Base-by-base conservation (phyloP, 441 rosid species). In the Codiaeum variegatum region DNA sequence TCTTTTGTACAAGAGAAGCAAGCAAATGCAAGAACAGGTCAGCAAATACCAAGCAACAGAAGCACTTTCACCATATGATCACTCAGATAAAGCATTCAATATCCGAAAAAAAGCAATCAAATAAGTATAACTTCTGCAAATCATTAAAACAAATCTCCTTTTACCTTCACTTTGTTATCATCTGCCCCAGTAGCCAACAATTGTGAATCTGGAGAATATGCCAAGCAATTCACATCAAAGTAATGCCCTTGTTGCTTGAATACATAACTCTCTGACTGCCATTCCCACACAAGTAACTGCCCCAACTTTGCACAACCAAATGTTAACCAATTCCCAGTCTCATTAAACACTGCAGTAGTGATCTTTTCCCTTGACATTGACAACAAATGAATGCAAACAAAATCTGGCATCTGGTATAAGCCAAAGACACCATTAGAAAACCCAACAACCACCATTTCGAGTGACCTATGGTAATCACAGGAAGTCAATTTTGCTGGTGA, bases 101-200 rank as follows among this genome's bases (percentile, higher is more conserved):
- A 21, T 54, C 26, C 13, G 36, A 49, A 26, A 26, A 34, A 51
- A 51, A 18, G 19, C 55, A 38, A 16, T 24, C 36, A 74, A 10
- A 60, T 11, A 23, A 66, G 8, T 16, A 66, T 19, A 54, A 55
- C 21, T 64, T 51, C 16, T 3, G 3, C 47, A 56, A 65, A 29
- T 29, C 18, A 31, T 6, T 31, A 32, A 29, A 29, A 59, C 36
- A 63, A 51, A 10, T 21, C 51, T 4, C 49, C 7, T 36, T 28
- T 46, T 82, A 93, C 99, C 97, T 95, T 93, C 83, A 95, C 91
- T 95, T 95, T 95, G 80, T 93, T 93, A 85, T 95, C 99, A 77
- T 95, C 97, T 31, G 99, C 94, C 44, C 99, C 99, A 60, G 98
- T 95, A 69, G 98, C 99, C 88, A 95, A 63, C 64, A 95, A 84